phyloP scores from a whole-genome alignment of 2,329 filamentous ascomycete species.

The Verticillium dahliae region DNA sequence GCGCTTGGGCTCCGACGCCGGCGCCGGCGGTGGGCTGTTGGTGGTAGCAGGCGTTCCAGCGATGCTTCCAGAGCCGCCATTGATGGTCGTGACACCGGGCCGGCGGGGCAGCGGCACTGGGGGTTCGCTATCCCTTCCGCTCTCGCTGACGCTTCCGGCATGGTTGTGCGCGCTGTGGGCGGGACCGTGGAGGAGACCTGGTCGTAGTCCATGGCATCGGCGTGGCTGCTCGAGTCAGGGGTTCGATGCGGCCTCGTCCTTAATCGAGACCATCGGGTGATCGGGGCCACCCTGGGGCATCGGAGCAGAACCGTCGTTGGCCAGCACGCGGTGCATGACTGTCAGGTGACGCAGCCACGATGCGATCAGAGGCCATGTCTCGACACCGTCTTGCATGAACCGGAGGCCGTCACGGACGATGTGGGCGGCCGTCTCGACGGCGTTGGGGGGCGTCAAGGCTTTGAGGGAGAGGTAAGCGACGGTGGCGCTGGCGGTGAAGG shows the following conservation, averaged over 20 bases:
- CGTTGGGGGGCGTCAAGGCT: constrained; percentile 48
- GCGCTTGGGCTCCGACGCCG: constrained; percentile 28
- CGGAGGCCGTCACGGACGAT: constrained; percentile 54
- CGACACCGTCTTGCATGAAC: constrained; percentile 51
- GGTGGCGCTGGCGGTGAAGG: constrained; percentile 54
- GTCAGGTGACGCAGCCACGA: constrained; percentile 55
- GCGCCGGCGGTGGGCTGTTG: constrained; percentile 33
- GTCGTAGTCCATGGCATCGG: constrained; percentile 51
- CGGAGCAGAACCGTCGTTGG: constrained; percentile 39
- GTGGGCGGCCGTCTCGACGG: constrained; percentile 48
- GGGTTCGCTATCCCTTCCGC: constrained; percentile 46
- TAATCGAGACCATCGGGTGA: constrained; percentile 31
- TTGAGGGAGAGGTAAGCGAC: constrained; percentile 58
- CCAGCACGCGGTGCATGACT: constrained; percentile 55
- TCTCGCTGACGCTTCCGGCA: constrained; percentile 24
- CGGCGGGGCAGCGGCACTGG: constrained; percentile 41
- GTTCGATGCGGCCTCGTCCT: constrained; percentile 50
- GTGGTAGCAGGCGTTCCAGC: constrained; percentile 39
- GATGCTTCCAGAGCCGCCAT: constrained; percentile 44
- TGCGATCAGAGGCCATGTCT: constrained; percentile 52
- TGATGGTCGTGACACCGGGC: constrained; percentile 52
- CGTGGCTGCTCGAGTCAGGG: constrained; percentile 48
- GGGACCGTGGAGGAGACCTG: constrained; percentile 28
- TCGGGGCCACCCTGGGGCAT: constrained; percentile 20
- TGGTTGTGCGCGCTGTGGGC: constrained; percentile 20